A percentile compares a stretch with the other conserved stretches of the same genome.
phyloP scores from a whole-genome alignment of 176 grass and related monocot species.

The Zea luxurians region DNA sequence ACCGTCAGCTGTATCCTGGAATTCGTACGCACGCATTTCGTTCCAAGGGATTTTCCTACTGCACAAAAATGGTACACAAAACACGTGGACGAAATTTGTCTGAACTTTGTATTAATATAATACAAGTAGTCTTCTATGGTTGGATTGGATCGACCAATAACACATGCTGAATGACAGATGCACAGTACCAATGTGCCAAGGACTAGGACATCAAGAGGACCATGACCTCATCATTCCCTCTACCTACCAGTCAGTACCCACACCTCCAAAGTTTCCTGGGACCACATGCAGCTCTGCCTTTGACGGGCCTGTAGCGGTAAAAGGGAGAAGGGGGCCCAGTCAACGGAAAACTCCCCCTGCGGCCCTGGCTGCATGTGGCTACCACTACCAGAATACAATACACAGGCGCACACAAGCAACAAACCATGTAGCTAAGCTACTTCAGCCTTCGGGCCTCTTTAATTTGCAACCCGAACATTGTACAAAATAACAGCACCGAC shows the following conservation, averaged over 20 bases:
- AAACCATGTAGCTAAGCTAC: too few species aligned
- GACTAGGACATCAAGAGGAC: neutral
- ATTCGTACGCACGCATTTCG: neutral
- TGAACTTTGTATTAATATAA: too few species aligned
- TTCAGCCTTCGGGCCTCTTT: too few species aligned
- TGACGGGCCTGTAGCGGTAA: neutral
- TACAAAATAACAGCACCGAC: neutral
- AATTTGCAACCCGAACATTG: neutral
- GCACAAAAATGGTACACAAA: neutral
- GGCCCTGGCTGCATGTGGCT: slow-evolving; percentile 4
- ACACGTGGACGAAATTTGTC: neutral
- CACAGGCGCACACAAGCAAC: too few species aligned
- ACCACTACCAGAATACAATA: neutral
- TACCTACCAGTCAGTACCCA: slow-evolving; percentile 7
- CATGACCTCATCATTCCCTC: slow-evolving; percentile 13
- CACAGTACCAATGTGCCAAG: neutral
- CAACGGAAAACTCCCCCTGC: neutral
- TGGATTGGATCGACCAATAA: neutral
- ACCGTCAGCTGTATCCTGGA: too few species aligned
- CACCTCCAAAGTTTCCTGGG: neutral
- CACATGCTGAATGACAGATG: neutral
- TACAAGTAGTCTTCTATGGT: neutral
- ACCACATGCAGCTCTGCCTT: slow-evolving; percentile 33
- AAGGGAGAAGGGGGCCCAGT: neutral
- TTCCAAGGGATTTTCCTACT: neutral